Percentiles rank a stretch among this genome's conserved stretches.
Evolutionary conservation across 2,329 filamentous ascomycete species (phyloP).

Genomic region (Xylariomycetidae sp.): DNA sequence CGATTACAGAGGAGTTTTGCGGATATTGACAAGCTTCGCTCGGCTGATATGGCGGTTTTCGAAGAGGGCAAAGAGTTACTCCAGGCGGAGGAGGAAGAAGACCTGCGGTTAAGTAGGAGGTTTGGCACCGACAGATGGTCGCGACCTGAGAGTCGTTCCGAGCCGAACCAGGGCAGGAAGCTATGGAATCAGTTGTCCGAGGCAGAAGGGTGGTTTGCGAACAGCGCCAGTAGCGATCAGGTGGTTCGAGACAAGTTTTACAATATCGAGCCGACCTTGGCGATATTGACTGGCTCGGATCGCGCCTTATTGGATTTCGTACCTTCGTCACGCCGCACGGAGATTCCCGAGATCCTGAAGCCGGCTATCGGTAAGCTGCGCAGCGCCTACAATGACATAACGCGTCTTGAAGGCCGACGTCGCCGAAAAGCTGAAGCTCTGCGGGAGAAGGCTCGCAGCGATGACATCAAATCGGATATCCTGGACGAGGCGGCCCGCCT

Average conservation of each 20-base stretch:
- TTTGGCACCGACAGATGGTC: constrained; percentile 86
- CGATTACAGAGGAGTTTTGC: constrained; percentile 74
- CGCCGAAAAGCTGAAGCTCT: constrained; percentile 75
- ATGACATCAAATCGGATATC: constrained; percentile 85
- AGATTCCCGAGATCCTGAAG: constrained; percentile 77
- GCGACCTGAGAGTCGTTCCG: constrained; percentile 63
- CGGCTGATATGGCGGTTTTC: constrained; percentile 71
- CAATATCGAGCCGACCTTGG: constrained; percentile 69
- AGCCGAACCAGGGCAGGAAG: constrained; percentile 57
- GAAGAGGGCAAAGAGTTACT: constrained; percentile 78
- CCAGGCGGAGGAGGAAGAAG: constrained; percentile 76
- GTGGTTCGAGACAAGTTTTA: constrained; percentile 73
- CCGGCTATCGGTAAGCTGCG: constrained; percentile 73
- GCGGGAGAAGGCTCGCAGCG: constrained; percentile 72
- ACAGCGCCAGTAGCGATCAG: constrained; percentile 50
- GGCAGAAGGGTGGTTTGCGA: constrained; percentile 81
- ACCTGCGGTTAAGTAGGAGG: constrained; percentile 67
- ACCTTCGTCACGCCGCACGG: constrained; percentile 74
- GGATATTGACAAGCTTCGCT: constrained; percentile 86
- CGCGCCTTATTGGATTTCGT: constrained; percentile 82
- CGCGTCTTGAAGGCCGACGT: constrained; percentile 74
- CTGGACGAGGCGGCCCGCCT: constrained; percentile 77
- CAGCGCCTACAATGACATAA: constrained; percentile 78
- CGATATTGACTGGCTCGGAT: constrained; percentile 73
- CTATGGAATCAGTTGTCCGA: constrained; percentile 72